Base-by-base conservation (phyloP, 2,329 filamentous ascomycete genomes). In the Penicillium freii region DNA sequence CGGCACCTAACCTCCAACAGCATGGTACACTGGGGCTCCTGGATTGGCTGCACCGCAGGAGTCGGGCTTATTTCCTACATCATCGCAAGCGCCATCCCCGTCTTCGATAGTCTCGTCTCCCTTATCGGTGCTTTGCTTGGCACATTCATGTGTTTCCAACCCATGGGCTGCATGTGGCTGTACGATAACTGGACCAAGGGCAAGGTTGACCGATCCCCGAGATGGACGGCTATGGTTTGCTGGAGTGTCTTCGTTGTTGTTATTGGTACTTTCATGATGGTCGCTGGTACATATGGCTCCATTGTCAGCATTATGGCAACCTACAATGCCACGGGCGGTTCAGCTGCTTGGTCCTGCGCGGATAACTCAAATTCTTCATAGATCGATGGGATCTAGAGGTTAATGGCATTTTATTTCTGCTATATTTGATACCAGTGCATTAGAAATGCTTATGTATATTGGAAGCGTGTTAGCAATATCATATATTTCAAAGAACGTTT, bases 231-330 rank as follows among this genome's bases (percentile, higher is more conserved):
- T 10, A 62, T 63, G 59, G 62, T 61, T 1, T 51, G 52, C 10
- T 69, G 64, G 61, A 64, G 63, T 47, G 38, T 51, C 1, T 78
- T 76, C 38, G 69, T 79, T 17, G 69, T 79, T 19, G 45, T 71
- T 2, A 56, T 63, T 0, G 77, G 77, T 5, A 69, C 61, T 0
- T 80, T 80, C 57, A 59, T 80, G 19, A 80, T 75, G 69, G 59
- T 80, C 44, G 75, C 69, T 4, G 79, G 78, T 0, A 79, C 77
- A 0, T 80, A 80, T 45, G 78, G 76, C 0, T 76, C 77, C 0
- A 64, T 81, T 2, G 69, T 78, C 8, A 71, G 64, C 1, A 77
- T 78, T 44, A 73, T 77, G 5, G 66, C 74, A 5, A 68, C 67
- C 1, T 78, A 80, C 50, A 66, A 66, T 21, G 58, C 58, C 5